These are phyloP conservation scores for Stellera chamaejasme DNA, from an alignment of 345 rosid genomes.

Conservation along the genomic window DNA sequence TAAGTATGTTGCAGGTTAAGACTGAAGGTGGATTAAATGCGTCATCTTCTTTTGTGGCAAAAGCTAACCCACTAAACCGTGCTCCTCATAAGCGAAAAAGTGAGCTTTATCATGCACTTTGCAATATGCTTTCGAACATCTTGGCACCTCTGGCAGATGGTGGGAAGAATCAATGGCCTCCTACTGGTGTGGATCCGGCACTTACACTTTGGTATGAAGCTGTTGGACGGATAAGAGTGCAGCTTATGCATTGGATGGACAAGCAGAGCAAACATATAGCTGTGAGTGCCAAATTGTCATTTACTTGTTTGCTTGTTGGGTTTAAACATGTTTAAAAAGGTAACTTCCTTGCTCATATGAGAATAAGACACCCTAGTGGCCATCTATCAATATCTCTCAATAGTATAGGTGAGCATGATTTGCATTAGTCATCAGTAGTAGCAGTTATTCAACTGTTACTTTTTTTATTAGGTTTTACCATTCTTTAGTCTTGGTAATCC, in stretches of 20 bases:
- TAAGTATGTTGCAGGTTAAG: constrained; percentile 57
- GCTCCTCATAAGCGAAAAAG: constrained; percentile 90
- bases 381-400: no score
- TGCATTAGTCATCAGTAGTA: no score
- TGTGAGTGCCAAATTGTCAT: constrained; percentile 37
- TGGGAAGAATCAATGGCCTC: constrained; percentile 97
- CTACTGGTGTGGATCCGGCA: constrained; percentile 86
- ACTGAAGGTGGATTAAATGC: constrained; percentile 98
- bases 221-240: constrained; percentile 80
- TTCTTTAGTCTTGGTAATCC: no score
- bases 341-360: not conserved
- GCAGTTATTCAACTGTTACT: no score
- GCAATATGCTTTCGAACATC: constrained; percentile 96
- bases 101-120: constrained; percentile 93
- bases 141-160: constrained; percentile 93
- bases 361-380: no score
- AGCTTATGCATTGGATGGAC: constrained; percentile 94
- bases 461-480: no score
- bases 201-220: constrained; percentile 95
- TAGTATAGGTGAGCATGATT: no score
- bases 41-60: constrained; percentile 94
- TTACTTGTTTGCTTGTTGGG: constrained; percentile 6
- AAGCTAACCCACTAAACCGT: constrained; percentile 93
- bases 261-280: constrained; percentile 97
- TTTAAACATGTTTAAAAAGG: not conserved